Base-by-base conservation (phyloP, 176 grass and related monocot genomes). In the Themeda triandra region DNA sequence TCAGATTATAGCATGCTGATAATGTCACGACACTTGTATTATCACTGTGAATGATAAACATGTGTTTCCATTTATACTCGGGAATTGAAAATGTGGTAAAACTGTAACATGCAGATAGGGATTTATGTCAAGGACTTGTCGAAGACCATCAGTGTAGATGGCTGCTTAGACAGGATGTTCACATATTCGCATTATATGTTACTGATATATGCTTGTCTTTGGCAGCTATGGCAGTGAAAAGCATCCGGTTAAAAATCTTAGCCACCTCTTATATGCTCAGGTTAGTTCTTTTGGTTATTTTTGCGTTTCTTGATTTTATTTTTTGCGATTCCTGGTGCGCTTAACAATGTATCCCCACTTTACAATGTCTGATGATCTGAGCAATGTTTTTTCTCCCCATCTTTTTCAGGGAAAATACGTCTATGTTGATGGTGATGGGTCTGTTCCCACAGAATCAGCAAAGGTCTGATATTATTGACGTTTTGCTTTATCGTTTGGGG, bases 371-470 rank as follows among this genome's bases (percentile, higher is more conserved):
- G 42, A 10, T 27, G 14, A 27, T 39, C 39, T 75, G 62, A 76
- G 28, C 29, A 25, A 2, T 82, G 19, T 68, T 79, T 45, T 58
- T 19, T 28, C 4, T 4, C 11, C 59, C 24, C 24, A 0, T 63
- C 8, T n/a, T n/a, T 83, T 87, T 84, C 87, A 98, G 93, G 70
- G 83, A 30, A 86, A 86, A 74, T 98, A 92, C 11, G 87, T 98
- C 39, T 92, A 70, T 69, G 91, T 95, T 46, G 83, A 98, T 90
- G 96, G 96, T 78, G 96, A 98, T 76, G 96, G 96, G 73, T 94
- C 96, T 28, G 96, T 98, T 30, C 96, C 96, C 5, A 73, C 59
- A 69, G 96, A 98, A 90, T 98, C 96, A 83, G 96, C 91, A 65
- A 95, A 94, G 96, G 96, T 87, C 6, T 19, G 42, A 31, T 70